Evolutionary conservation across 2,329 filamentous ascomycete genomes (phyloP).

Genomic region (Aspergillus sclerotialis): DNA sequence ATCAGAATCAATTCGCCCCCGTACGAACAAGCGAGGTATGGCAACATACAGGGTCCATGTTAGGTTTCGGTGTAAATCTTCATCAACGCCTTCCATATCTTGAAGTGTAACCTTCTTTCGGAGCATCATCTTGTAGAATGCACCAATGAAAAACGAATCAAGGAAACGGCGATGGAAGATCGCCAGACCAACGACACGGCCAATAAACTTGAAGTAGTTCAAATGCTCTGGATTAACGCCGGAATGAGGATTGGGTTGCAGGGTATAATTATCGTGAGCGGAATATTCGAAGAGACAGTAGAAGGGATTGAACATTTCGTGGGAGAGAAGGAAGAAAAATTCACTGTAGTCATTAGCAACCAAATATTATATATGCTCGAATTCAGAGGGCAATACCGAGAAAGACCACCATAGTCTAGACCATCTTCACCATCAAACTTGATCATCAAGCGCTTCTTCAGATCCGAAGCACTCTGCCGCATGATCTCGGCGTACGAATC

Average conservation of each 20-base stretch:
- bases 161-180: conserved; percentile 98
- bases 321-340: conserved; percentile 98
- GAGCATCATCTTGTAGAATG: conserved; percentile 98
- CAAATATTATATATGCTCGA: neutral
- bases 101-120: conserved; percentile 84
- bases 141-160: conserved; percentile 98
- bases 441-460: conserved; percentile 99
- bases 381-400: conserved; percentile 47
- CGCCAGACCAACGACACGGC: conserved; percentile 88
- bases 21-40: neutral
- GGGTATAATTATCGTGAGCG: conserved; percentile 98
- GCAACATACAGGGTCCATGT: conserved; percentile 76
- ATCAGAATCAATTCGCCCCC: conserved; percentile 12
- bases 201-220: conserved; percentile 99
- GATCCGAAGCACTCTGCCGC: conserved; percentile 84
- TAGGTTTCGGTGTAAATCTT: conserved; percentile 92
- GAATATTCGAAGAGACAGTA: conserved; percentile 99
- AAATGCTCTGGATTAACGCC: conserved; percentile 98
- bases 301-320: conserved; percentile 99
- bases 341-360: conserved; percentile 54
- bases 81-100: conserved; percentile 98
- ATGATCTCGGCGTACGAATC: conserved; percentile 99
- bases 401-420: conserved; percentile 94
- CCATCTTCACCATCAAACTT: conserved; percentile 99
- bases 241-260: conserved; percentile 98